Evolutionary conservation across 305 asterid species (phyloP).

Genomic region (Ilex paraguariensis): DNA sequence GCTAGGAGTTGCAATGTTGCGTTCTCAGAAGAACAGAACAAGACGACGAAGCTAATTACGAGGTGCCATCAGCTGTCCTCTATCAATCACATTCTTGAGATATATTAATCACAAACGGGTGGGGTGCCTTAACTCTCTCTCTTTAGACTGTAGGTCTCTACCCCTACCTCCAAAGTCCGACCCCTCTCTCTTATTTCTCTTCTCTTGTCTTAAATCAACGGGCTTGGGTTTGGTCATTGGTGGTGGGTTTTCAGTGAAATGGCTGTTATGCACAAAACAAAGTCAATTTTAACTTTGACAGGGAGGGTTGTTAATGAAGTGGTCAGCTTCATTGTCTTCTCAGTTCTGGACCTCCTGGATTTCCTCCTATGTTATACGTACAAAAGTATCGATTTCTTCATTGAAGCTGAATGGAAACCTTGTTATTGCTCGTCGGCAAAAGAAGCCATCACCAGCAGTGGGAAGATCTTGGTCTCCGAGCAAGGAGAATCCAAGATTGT

Average conservation of each 20-base stretch:
- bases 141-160: not conserved
- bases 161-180: not conserved
- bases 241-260: not conserved
- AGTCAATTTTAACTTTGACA: conserved; percentile 16
- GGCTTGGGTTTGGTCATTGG: not conserved
- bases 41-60: too few relatives aligned
- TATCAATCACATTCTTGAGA: too few relatives aligned
- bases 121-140: not conserved
- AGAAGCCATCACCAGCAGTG: conserved; percentile 40
- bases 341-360: conserved; percentile 54
- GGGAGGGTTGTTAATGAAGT: conserved; percentile 51
- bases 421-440: conserved; percentile 63
- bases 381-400: conserved; percentile 45
- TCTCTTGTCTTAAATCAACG: not conserved
- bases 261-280: conserved; percentile 20
- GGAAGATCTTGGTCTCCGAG: conserved; percentile 67
- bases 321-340: conserved; percentile 54
- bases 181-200: not conserved
- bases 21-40: too few relatives aligned
- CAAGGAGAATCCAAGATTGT: conserved; percentile 67
- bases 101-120: too few relatives aligned
- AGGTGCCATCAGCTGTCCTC: too few relatives aligned
- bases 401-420: conserved; percentile 80
- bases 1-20: not conserved
- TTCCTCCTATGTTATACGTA: conserved; percentile 56